Base-by-base conservation (phyloP, 257 asterid genomes). In the Buddleja alternifolia region DNA sequence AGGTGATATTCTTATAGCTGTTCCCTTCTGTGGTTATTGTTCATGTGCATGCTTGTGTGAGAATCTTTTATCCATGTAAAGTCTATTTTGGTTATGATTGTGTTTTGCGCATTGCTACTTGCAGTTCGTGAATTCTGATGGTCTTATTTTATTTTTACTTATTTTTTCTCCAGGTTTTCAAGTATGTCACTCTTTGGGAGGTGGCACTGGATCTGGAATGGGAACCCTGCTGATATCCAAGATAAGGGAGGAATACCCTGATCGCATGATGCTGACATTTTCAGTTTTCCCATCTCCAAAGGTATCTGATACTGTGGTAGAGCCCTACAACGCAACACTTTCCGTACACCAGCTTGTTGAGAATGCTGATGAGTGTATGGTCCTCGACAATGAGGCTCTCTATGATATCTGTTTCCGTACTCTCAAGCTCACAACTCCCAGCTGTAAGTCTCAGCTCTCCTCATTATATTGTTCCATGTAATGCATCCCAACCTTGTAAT, bases 331-430 rank as follows among this genome's bases (percentile, higher is more conserved):
- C 60, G 86, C 86, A 3, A 81, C 86, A 7, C 86, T 81, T 10
- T 81, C 86, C 1, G 86, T 81, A 15, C 86, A 81, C 70, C 86
- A 81, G 77, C 86, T 81, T 40, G 86, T 81, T 15, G 86, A 81
- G 62, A 81, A 81, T 74, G 86, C 86, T 12, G 86, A 81, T 40
- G 86, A 81, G 86, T 81, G 86, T 64, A 81, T 81, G 85, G 85
- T 81, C 40, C 82, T 80, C 10, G 84, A 80, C 55, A 80, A 80
- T n/a, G 85, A 80, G 75, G 85, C 85, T 37, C 83, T 81, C 9
- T 81, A 81, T 4, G 86, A 82, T 53, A 82, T 82, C 56, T 82
- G 86, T 63, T 82, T 78, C 80, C 70, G 86, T 8, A 82, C 86
- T 37, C 86, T 82, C 66, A 82, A 82, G 78, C 73, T 82, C 59